Percentiles rank a stretch among this genome's conserved stretches.
These are phyloP conservation scores for Ganoderma multipileum DNA, from an alignment of 1,284 basidiomycete species.

Conservation along the genomic window DNA sequence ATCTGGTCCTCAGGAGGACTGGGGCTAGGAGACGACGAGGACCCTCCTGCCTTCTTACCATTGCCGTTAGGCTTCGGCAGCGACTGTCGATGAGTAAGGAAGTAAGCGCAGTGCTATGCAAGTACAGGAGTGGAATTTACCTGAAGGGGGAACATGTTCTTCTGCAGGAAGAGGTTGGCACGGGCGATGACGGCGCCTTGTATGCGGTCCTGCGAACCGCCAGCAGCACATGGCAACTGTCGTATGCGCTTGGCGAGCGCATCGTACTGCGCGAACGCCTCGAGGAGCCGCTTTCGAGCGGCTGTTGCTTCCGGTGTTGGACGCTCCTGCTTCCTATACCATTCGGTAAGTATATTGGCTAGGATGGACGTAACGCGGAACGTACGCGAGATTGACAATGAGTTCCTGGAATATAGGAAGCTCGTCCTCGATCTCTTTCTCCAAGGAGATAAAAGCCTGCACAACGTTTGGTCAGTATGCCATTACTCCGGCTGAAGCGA, in stretches of 20 bases:
- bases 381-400: slow-evolving; percentile 60
- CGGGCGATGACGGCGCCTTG: slow-evolving; percentile 83
- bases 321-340: slow-evolving; percentile 59
- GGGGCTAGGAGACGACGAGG: slow-evolving; percentile 32
- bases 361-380: slow-evolving; percentile 15
- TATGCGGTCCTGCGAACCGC: slow-evolving; percentile 83
- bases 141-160: slow-evolving; percentile 87
- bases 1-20: slow-evolving; percentile 39
- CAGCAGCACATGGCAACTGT: slow-evolving; percentile 63
- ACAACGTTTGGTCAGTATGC: neutral
- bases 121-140: slow-evolving; percentile 43
- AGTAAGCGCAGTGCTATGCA: slow-evolving; percentile 1
- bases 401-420: slow-evolving; percentile 79
- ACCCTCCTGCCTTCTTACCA: slow-evolving; percentile 33
- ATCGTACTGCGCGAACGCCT: slow-evolving; percentile 90
- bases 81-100: slow-evolving; percentile 48
- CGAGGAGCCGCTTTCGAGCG: slow-evolving; percentile 81
- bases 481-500: neutral
- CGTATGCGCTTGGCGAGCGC: slow-evolving; percentile 86
- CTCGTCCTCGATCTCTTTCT: slow-evolving; percentile 76
- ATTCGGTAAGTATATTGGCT: neutral
- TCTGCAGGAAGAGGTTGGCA: slow-evolving; percentile 85
- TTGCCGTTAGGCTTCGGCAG: slow-evolving; percentile 60
- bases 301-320: slow-evolving; percentile 73
- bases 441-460: slow-evolving; percentile 76